Percentiles rank a stretch among this genome's conserved stretches.
Evolutionary conservation across 176 grass and related monocot species (phyloP).

Genomic region (Carex pumila): DNA sequence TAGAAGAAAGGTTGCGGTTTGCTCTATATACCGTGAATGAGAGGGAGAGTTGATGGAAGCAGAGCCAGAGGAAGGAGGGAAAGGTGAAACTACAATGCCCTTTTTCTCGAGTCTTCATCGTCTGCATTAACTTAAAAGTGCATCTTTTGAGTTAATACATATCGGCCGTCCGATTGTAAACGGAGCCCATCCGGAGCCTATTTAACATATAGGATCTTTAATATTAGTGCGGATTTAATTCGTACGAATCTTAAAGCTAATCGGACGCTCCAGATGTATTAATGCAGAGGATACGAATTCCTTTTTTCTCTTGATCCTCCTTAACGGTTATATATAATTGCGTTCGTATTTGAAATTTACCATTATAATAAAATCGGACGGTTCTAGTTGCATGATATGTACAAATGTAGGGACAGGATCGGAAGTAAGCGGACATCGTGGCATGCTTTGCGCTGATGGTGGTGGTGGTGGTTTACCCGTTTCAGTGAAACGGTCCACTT

Average conservation of each 20-base stretch:
- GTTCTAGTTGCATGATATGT: neutral
- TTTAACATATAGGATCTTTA: too few species aligned
- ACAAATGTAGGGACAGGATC: neutral
- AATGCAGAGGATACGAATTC: too few species aligned
- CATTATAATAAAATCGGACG: neutral
- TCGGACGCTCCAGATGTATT: too few species aligned
- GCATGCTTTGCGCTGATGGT: neutral
- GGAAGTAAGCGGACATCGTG: neutral
- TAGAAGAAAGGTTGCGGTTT: slow-evolving; percentile 18
- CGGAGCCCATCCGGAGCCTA: too few species aligned
- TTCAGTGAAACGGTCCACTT: neutral
- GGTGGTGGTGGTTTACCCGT: neutral
- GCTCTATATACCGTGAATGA: slow-evolving; percentile 8
- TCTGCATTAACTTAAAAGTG: too few species aligned
- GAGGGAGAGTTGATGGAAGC: slow-evolving; percentile 7
- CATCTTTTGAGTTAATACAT: too few species aligned
- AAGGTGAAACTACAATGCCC: neutral
- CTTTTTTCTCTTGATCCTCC: too few species aligned
- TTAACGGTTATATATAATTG: neutral
- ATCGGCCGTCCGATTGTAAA: too few species aligned
- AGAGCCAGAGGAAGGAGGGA: neutral
- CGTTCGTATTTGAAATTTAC: neutral
- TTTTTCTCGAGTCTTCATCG: too few species aligned
- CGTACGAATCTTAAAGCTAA: too few species aligned
- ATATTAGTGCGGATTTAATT: too few species aligned